Conservation (phyloP, 441 rosid genomes). For the Corymbia citriodora region DNA sequence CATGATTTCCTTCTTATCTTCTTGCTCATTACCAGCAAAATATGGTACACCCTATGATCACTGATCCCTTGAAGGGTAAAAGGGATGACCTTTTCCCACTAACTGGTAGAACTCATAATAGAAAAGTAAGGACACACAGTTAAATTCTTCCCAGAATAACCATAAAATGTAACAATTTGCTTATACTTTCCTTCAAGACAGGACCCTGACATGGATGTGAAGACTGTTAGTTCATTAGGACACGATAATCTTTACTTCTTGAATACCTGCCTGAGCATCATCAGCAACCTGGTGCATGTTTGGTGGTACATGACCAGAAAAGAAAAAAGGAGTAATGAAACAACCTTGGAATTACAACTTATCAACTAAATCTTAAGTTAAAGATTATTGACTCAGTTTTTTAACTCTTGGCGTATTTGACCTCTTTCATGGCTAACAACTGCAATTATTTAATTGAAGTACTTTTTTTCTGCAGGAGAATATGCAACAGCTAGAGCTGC, state of each 20-base stretch:
- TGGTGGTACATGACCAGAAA: background rate
- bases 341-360: background rate
- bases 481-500: slow-evolving; percentile 92
- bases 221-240: background rate
- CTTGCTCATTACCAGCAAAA: background rate
- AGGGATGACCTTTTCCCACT: background rate
- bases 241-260: background rate
- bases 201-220: background rate
- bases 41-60: background rate
- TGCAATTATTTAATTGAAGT: background rate
- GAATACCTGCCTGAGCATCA: background rate
- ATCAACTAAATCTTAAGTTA: background rate
- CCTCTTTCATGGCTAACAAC: background rate
- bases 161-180: background rate
- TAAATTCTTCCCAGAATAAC: background rate
- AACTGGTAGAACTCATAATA: background rate
- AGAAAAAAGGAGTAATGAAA: background rate
- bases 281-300: background rate
- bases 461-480: slow-evolving; percentile 51
- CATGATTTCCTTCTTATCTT: background rate
- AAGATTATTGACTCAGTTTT: background rate
- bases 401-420: background rate
- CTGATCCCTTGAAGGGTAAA: background rate
- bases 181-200: background rate
- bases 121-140: background rate